Conservation (phyloP, 2,329 filamentous ascomycete genomes). For the Fusarium nanum region DNA sequence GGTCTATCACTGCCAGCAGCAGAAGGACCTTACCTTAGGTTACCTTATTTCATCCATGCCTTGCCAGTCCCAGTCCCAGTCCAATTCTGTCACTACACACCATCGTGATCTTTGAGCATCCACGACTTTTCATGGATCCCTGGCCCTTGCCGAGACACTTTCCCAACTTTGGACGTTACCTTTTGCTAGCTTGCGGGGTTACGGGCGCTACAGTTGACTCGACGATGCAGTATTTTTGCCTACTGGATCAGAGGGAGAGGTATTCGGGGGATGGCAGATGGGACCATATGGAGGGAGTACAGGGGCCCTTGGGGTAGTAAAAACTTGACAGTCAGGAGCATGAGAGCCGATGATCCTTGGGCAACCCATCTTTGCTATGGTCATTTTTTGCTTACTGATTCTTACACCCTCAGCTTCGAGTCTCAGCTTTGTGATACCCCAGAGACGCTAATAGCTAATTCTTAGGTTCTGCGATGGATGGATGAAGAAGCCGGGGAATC, state of each 20-base stretch:
- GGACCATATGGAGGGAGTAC: slow-evolving; percentile 19
- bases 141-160: slow-evolving; percentile 38
- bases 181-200: slow-evolving; percentile 44
- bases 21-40: slow-evolving; percentile 32
- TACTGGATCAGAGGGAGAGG: slow-evolving; percentile 2
- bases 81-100: slow-evolving; percentile 41
- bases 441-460: background rate
- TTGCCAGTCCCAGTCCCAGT: slow-evolving; percentile 5
- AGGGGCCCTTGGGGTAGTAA: slow-evolving; percentile 13
- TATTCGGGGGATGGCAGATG: slow-evolving; percentile 25
- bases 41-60: slow-evolving; percentile 8
- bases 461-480: slow-evolving; percentile 11
- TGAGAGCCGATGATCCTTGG: background rate
- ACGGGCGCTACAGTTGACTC: slow-evolving; percentile 25
- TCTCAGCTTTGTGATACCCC: background rate
- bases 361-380: background rate
- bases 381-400: background rate
- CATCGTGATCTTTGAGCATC: slow-evolving; percentile 46
- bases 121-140: slow-evolving; percentile 44
- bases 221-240: slow-evolving; percentile 1
- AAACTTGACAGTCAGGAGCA: background rate
- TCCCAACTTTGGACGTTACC: slow-evolving; percentile 37
- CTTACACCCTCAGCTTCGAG: background rate
- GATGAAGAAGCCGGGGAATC: slow-evolving; percentile 8
- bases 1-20: slow-evolving; percentile 38